phyloP scores from a whole-genome alignment of 2,329 filamentous ascomycete species.

The Pseudodiploospora longispora region DNA sequence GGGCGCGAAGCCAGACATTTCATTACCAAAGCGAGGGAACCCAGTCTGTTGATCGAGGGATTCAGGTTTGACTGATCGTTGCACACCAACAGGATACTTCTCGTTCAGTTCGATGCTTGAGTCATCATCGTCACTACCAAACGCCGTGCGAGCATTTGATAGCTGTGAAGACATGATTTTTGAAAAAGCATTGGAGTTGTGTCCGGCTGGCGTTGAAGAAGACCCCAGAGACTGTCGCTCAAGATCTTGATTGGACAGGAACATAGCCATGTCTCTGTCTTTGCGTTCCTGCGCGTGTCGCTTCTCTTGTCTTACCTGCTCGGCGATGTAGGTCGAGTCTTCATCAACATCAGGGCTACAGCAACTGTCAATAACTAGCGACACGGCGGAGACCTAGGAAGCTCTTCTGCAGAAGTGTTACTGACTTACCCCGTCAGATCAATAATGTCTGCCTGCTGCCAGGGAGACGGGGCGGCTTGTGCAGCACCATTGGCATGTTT shows the following conservation, averaged over 20 bases:
- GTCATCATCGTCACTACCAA: too few species aligned
- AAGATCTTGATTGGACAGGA: constrained; percentile 17
- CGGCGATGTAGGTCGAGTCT: constrained; percentile 18
- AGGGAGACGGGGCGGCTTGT: neutral
- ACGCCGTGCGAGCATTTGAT: constrained; percentile 6
- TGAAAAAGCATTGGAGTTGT: constrained; percentile 5
- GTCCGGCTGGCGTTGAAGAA: neutral
- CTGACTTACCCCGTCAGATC: constrained; percentile 33
- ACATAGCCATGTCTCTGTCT: constrained; percentile 21
- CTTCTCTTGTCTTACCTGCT: constrained; percentile 28
- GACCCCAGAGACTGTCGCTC: neutral
- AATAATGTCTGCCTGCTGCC: constrained; percentile 22
- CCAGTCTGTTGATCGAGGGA: too few species aligned
- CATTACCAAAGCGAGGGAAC: too few species aligned
- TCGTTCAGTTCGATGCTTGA: too few species aligned
- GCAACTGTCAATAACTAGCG: constrained; percentile 12
- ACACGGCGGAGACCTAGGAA: neutral
- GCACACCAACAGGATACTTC: too few species aligned
- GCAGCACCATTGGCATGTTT: neutral
- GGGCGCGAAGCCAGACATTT: too few species aligned
- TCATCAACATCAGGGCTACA: constrained; percentile 27
- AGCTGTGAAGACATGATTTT: constrained; percentile 9
- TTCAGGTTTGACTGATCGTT: too few species aligned
- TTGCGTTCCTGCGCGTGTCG: constrained; percentile 20
- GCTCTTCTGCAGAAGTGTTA: too few species aligned